Base-by-base conservation (phyloP, 1,284 basidiomycete genomes). In the Bjerkandera adusta region DNA sequence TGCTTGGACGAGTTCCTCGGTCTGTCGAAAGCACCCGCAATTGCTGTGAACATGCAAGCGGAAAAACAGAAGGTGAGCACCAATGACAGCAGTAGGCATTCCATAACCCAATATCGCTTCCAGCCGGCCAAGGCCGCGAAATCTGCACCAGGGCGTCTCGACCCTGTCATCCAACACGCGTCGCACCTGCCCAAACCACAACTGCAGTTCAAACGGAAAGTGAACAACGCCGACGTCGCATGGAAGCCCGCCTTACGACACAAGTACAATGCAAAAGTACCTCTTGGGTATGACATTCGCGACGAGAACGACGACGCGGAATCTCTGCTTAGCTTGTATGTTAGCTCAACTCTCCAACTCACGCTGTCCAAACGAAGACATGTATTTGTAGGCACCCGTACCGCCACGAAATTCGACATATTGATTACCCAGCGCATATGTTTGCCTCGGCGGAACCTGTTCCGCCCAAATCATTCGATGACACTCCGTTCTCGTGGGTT, bases 1-100 rank as follows among this genome's bases (percentile, higher is more conserved):
- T 83, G 82, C 52, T 65, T 97, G 30, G 94, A 97, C 60, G 81
- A 89, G 51, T 79, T 81, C 54, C 70, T 83, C 13, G 93, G 93
- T 1, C 74, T 77, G 54, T 78, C 73, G 45, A 91, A 85, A 60
- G 75, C 81, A 0, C 76, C 82, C 34, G 77, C 76, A 3, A 81
- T 88, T 47, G 68, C 72, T 8, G 67, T 86, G 25, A 79, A 82
- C 40, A 66, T 68, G 15, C 56, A 58, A n/a, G 49, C 53, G 7
- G 32, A 54, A 6, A 45, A 54, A 27, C 62, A 63, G 53, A 67
- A 63, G 56, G 66, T 68, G 44, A 5, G 55, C 44, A 4, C 10
- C 8, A 3, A 29, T n/a, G 29, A 12, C 32, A 24, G 24, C 35
- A 15, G 13, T 7, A 18, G 15, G 24, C 46, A 21, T 29, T 8